phyloP scores from a whole-genome alignment of 2,329 filamentous ascomycete species.

The Blastomyces percursus region DNA sequence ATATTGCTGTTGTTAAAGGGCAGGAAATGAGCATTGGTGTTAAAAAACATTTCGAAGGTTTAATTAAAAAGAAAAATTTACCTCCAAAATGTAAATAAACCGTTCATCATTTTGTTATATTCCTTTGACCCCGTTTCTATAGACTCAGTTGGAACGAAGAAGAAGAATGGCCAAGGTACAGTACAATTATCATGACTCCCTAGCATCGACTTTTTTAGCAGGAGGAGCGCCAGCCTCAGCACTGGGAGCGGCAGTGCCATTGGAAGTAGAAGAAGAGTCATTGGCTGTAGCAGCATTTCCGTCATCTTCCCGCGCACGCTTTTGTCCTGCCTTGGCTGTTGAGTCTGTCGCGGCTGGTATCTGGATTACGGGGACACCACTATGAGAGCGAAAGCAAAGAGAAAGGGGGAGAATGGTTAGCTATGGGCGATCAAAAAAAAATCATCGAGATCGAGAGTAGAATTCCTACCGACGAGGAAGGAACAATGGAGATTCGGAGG shows the following conservation, averaged over 20 bases:
- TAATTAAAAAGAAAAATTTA: not conserved
- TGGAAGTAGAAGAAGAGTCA: slow-evolving; percentile 11
- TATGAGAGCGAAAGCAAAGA: slow-evolving; percentile 13
- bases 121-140: not conserved
- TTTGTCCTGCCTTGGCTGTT: slow-evolving; percentile 26
- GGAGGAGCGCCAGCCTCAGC: slow-evolving; percentile 28
- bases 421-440: not conserved
- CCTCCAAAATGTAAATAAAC: not conserved
- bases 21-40: not conserved
- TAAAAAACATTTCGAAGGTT: not conserved
- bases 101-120: not conserved
- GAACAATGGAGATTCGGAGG: not conserved
- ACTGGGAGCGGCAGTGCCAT: slow-evolving; percentile 12
- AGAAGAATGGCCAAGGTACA: not conserved
- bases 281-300: slow-evolving; percentile 11
- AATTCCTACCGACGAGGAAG: not conserved
- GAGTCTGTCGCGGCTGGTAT: slow-evolving; percentile 7
- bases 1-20: no score
- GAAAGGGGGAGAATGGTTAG: not conserved
- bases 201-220: slow-evolving; percentile 40
- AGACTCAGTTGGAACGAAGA: not conserved
- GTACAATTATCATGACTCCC: slow-evolving; percentile 24
- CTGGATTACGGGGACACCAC: slow-evolving; percentile 37
- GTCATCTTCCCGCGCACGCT: slow-evolving; percentile 37
- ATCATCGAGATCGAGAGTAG: not conserved